Evolutionary conservation across 441 rosid species (phyloP), one percentile per base, ranked within the genome.

Genomic region (Croton laevigatus): DNA sequence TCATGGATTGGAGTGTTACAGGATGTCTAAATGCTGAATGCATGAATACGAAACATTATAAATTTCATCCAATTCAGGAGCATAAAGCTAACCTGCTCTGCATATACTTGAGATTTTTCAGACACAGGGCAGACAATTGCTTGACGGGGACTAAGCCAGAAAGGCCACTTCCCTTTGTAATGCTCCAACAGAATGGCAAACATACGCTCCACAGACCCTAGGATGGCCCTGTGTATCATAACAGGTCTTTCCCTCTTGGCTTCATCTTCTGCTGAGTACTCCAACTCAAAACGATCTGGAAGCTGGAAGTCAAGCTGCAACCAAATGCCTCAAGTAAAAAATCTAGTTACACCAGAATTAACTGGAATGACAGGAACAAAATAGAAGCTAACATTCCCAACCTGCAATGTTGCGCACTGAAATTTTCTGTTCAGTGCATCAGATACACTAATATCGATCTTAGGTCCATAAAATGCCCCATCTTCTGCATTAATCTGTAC

Each of bases 91-190:
- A 93, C 99, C 97, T 87, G 20, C 34, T 75, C 71, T 13, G 97
- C 98, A 79, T 93, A 96, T 0, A 76, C 52, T 73, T 86, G 83
- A 27, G 97, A 96, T 79, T 96, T 96, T 81, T 83, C 89, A 57
- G 99, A 96, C 22, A 96, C 97, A 23, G 97, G 91, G 81, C 99
- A 96, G 62, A 96, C 96, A 83, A 96, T 93, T 66, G 98, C 97
- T 80, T 96, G 98, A 49, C 99, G 97, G 0, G 99, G 99, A 81
- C 98, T 96, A 27, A 96, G 89, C 99, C 99, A 96, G 78, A 96
- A 91, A 44, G 97, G 99, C 98, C 98, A 96, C 75, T 96, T 96
- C 65, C 98, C 98, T 82, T 96, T 96, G 88, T 89, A 93, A 76
- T 93, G 99, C 81, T 96, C 99, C 86, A 96, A 78, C 40, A 96